Evolutionary conservation across 805 yeast genomes (phyloP), one percentile per base, ranked within the genome.

Genomic region (Millerago galiae): DNA sequence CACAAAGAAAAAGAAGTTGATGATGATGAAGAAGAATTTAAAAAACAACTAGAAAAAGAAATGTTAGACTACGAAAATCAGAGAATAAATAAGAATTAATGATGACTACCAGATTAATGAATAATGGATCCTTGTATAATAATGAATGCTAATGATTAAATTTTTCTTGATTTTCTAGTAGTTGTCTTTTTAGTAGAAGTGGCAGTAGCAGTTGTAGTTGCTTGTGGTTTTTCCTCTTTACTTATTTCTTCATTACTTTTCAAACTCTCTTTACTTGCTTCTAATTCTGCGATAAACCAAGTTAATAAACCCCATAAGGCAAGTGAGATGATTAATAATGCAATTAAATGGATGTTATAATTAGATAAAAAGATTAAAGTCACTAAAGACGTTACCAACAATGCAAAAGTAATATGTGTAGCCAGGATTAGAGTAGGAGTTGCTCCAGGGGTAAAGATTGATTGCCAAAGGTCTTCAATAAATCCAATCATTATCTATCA

Each of bases 391-490:
- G 75, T 37, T 11, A 79, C 67, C 43, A 93, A 70, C 10, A 83
- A 70, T 1, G 74, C 67, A 55, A 93, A 93, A 2, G 96, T 83
- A 2, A 68, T 72, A 59, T 93, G 97, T 0, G 97, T 91, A 2
- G 98, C 97, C 31, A 72, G 70, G n/a, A 89, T 71, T 40, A 93
- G 71, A 1, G 95, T 88, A 1, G 97, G 96, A 1, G 93, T 77
- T 1, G 95, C 78, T 1, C 99, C 99, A 6, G 98, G 97, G 14
- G 87, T 81, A 63, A 91, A 86, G 24, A 93, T 77, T 12, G 95
- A 85, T 43, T 84, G 81, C 97, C 97, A 90, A 35, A 91, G 71
- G 21, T 84, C 95, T 21, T 63, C 67, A 30, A 83, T 45, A 57
- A 80, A 80, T 14, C 64, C 39, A 33, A 50, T 42, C 53, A 54